Base-by-base conservation (phyloP, 768 basidiomycete species). In the Postia placenta region DNA sequence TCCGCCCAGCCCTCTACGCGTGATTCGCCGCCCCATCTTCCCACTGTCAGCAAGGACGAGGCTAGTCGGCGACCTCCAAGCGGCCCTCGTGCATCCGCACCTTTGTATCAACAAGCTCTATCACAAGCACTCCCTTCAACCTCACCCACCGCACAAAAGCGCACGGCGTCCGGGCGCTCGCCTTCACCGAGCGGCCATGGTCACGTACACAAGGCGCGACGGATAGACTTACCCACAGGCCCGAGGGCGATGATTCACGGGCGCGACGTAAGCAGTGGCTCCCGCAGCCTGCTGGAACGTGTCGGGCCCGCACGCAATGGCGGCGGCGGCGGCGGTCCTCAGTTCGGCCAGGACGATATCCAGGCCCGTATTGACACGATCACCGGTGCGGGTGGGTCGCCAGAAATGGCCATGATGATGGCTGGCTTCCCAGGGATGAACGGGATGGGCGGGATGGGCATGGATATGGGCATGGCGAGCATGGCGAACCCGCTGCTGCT, bases 351-450 rank as follows among this genome's bases (percentile, higher is more conserved):
- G 42, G 87, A 90, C 62, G 85, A 86, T 42, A 83, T 91, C 33
- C 88, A 87, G 60, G 81, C 82, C 11, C 78, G 84, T 23, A 87
- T 90, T 43, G 86, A 89, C 67, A 85, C 75, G 60, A 86, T 90
- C 58, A 85, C 85, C 11, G 52, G 50, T 38, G 51, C 51, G 14
- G 74, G 74, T 43, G 72, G 63, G 56, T 72, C 81, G 5, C 67
- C 74, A 38, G 72, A 78, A 42, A 66, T 66, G 24, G 54, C 45
- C 50, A 78, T 77, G 72, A 79, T 77, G 71, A 77, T 72, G 72
- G 55, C 41, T 41, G 62, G 44, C 37, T 63, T 58, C 56, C 62
- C 45, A 2, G 30, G 30, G 15, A 60, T 64, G 48, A 56, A 51
- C 26, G 62, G 62, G 22, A 64, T 63, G 14, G 57, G 52, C 30